phyloP scores from a whole-genome alignment of 1,284 basidiomycete genomes.

The Moniliella sp. region DNA sequence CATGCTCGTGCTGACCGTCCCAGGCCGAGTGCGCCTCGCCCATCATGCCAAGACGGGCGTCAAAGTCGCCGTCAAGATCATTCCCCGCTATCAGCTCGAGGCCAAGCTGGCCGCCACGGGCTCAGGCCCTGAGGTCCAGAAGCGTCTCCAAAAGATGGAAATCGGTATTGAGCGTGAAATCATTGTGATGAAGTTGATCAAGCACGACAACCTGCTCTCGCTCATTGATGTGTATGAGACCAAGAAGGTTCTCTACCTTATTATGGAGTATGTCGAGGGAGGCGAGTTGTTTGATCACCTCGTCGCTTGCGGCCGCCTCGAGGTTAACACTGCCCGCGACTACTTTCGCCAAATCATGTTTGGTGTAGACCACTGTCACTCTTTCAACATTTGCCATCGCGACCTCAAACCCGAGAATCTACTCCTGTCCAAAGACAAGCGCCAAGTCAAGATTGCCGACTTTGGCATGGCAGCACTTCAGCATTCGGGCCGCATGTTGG shows the following conservation, averaged over 20 bases:
- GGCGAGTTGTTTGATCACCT: slow-evolving; percentile 93
- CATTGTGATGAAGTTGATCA: slow-evolving; percentile 95
- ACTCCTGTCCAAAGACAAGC: slow-evolving; percentile 22
- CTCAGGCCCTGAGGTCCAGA: no score
- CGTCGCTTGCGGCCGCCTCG: slow-evolving; percentile 59
- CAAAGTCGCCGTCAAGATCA: slow-evolving; percentile 86
- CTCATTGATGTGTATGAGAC: slow-evolving; percentile 97
- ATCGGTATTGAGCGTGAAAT: slow-evolving; percentile 84
- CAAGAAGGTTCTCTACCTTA: slow-evolving; percentile 57
- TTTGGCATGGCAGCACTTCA: slow-evolving; percentile 96
- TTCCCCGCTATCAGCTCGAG: slow-evolving; percentile 60
- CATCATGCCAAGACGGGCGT: slow-evolving; percentile 67
- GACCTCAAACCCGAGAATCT: slow-evolving; percentile 88
- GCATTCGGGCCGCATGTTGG: slow-evolving; percentile 47
- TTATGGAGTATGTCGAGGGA: slow-evolving; percentile 90
- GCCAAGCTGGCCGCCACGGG: no score
- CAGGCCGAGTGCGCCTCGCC: slow-evolving; percentile 76
- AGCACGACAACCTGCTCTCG: slow-evolving; percentile 81
- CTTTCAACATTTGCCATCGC: slow-evolving; percentile 86
- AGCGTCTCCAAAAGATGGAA: slow-evolving; percentile 62
- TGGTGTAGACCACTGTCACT: slow-evolving; percentile 84
- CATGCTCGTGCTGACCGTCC: no score
- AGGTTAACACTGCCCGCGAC: no score
- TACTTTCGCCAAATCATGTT: slow-evolving; percentile 93
- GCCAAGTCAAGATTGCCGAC: slow-evolving; percentile 60